Evolutionary conservation across 148 eudicot genomes (phyloP), one percentile per base, ranked within the genome.

Genomic region (Euryodendron excelsum): DNA sequence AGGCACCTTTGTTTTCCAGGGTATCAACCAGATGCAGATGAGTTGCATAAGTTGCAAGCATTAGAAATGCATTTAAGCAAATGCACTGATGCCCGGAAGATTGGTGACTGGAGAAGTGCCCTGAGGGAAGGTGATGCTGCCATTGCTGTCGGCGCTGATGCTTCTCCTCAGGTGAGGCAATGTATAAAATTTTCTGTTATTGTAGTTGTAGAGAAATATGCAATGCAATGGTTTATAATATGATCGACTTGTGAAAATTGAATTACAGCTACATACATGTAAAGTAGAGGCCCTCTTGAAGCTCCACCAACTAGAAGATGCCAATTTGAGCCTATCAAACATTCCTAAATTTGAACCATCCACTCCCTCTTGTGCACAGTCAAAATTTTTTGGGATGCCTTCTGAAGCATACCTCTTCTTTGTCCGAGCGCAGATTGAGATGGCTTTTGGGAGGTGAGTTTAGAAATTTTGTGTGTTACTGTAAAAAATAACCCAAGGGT

Each of bases 401-500:
- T 86, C 87, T 69, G 97, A 91, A 82, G 98, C 98, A 78, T 96
- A 96, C 83, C 77, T 82, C 70, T 87, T 86, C 61, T 89, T 84
- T 80, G 96, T 96, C 68, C 87, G 83, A 77, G 93, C 94, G 79
- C 94, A 91, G 78, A 81, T 93, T 82, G 94, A 93, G 83, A 87
- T 93, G 93, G 87, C 99, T 21, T 77, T 74, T 60, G 99, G 99
- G 88, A 96, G 94, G 99, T 95, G 83, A 86, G 92, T 88, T 69
- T 31, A 50, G 48, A 64, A 72, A 78, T 47, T 73, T n/a, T 78
- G 0, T 20, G 27, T 36, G 21, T 18, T 44, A 45, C 73, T 64
- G 76, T 59, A 61, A 50, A 67, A 71, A 17, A 64, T 17, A 55
- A 59, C 76, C 69, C 71, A 44, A 34, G 41, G 81, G 64, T 73